phyloP scores from a whole-genome alignment of 352 stramenopile species.

The Globisporangium polare region DNA sequence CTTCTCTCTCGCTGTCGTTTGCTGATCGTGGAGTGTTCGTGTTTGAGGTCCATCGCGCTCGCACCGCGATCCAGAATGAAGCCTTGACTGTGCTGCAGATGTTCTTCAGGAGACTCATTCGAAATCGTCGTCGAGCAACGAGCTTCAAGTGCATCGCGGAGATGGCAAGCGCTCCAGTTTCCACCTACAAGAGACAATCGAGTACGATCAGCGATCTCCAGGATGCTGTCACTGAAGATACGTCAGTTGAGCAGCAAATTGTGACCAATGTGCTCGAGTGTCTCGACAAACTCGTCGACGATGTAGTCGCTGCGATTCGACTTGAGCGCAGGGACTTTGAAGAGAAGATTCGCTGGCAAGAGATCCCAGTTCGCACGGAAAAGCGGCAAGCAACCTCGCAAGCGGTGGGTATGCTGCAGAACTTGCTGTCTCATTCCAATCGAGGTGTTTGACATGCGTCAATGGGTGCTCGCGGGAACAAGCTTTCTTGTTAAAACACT shows the following conservation, averaged over 20 bases:
- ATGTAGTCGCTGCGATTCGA: constrained; percentile 18
- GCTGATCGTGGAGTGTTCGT: constrained; percentile 36
- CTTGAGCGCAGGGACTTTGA: constrained; percentile 20
- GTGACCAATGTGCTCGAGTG: constrained; percentile 22
- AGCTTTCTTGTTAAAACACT: no score
- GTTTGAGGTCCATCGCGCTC: constrained; percentile 31
- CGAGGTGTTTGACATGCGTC: background rate
- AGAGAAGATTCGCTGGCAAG: constrained; percentile 22
- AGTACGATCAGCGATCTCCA: constrained; percentile 9
- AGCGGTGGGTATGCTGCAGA: constrained; percentile 15
- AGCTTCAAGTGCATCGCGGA: constrained; percentile 2
- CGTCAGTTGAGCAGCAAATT: constrained; percentile 25
- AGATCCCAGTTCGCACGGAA: constrained; percentile 38
- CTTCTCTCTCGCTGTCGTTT: constrained; percentile 23
- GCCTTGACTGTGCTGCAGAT: constrained; percentile 36
- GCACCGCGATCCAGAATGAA: constrained; percentile 24
- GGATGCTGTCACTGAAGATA: constrained; percentile 6
- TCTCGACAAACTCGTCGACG: constrained; percentile 30
- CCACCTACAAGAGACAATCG: constrained; percentile 1
- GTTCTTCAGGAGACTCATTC: constrained; percentile 19
- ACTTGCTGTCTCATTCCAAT: background rate
- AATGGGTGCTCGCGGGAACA: no score
- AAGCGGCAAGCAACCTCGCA: constrained; percentile 25
- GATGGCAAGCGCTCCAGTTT: no score
- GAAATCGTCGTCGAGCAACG: constrained; percentile 1